These are phyloP conservation scores for Vigna nakashimae DNA, from an alignment of 306 rosid species.

Conservation along the genomic window DNA sequence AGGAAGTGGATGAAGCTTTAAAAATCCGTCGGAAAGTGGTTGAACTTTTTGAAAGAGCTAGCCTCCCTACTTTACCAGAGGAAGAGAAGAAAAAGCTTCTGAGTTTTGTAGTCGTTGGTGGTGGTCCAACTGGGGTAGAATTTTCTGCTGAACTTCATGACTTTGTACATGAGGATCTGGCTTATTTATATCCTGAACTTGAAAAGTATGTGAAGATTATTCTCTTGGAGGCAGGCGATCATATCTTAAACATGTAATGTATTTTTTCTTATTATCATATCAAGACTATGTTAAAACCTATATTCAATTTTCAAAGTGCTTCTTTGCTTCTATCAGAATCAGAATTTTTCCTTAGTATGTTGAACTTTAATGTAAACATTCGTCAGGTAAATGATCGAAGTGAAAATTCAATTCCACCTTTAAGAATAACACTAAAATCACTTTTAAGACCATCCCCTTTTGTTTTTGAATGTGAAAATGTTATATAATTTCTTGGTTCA, in stretches of 20 bases:
- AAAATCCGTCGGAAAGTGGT: conserved; percentile 77
- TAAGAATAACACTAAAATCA: not conserved
- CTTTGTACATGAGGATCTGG: conserved; percentile 75
- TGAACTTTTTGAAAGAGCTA: conserved; percentile 86
- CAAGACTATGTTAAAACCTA: not conserved
- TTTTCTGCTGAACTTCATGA: conserved; percentile 95
- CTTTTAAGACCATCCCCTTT: not conserved
- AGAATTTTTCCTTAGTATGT: not conserved
- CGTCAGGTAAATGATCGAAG: not conserved
- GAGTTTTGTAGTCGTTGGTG: conserved; percentile 92
- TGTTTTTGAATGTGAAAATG: not conserved
- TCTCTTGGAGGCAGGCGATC: conserved; percentile 89
- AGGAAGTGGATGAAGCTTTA: conserved; percentile 98
- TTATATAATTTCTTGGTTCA: conserved; percentile 9
- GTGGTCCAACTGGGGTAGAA: conserved; percentile 99
- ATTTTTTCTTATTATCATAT: not conserved
- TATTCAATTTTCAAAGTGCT: not conserved
- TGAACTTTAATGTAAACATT: not conserved
- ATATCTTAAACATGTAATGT: conserved; percentile 82
- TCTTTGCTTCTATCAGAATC: not conserved
- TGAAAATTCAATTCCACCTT: not conserved
- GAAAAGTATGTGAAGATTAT: conserved; percentile 66
- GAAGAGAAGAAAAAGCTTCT: conserved; percentile 90
- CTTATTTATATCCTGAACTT: conserved; percentile 70
- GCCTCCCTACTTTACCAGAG: conserved; percentile 68